A percentile compares a stretch with the other conserved stretches of the same genome.
These are phyloP conservation scores for Ophiostoma australiae DNA, from an alignment of 2,329 filamentous ascomycete species.

Conservation along the genomic window DNA sequence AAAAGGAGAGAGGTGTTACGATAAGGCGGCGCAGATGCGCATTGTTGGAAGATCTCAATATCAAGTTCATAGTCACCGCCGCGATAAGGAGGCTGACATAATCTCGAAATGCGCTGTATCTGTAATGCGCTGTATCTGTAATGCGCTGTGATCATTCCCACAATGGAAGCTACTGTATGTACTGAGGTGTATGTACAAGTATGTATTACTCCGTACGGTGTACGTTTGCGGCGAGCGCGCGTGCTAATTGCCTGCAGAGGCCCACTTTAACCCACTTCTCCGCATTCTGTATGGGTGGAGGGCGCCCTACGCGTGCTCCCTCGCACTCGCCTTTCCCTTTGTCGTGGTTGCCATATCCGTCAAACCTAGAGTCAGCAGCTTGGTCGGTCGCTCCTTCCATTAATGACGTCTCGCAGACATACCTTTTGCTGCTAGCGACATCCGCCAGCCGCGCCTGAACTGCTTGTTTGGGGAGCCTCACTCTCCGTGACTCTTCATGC, in stretches of 20 bases:
- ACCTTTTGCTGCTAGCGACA: background rate
- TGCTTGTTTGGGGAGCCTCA: background rate
- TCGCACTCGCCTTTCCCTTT: background rate
- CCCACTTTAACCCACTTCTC: conserved; percentile 20
- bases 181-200: no score
- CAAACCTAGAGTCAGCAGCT: background rate
- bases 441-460: background rate
- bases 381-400: background rate
- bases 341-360: background rate
- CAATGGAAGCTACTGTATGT: no score
- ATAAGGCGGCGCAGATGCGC: background rate
- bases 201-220: no score
- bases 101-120: background rate
- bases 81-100: conserved; percentile 4
- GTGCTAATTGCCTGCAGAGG: background rate
- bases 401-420: background rate
- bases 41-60: background rate
- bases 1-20: background rate
- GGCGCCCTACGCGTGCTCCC: background rate
- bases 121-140: background rate
- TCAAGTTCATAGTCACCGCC: background rate
- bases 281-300: conserved; percentile 18
- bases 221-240: background rate
- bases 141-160: background rate
- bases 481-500: background rate